phyloP scores from a whole-genome alignment of 805 yeast species.

The Middelhovenomyces tepae region DNA sequence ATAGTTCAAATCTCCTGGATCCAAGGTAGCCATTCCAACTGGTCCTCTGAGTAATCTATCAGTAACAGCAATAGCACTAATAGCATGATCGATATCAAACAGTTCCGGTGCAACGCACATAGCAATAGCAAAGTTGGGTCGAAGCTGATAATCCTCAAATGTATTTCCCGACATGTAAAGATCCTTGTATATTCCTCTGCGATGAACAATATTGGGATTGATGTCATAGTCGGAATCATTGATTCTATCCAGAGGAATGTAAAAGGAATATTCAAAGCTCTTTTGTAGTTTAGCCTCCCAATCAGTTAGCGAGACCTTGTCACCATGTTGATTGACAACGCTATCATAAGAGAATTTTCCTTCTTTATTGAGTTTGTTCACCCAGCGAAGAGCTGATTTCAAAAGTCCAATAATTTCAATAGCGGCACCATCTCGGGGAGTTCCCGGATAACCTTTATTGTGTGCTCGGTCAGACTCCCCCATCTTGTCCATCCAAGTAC shows the following conservation, averaged over 20 bases:
- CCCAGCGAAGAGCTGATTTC: conserved; percentile 78
- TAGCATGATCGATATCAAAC: conserved; percentile 54
- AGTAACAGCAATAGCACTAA: conserved; percentile 58
- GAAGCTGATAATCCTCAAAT: conserved; percentile 85
- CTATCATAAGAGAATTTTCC: conserved; percentile 49
- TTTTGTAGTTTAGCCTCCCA: conserved; percentile 68
- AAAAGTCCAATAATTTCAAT: conserved; percentile 83
- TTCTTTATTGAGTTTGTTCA: conserved; percentile 43
- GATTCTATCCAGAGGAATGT: conserved; percentile 55
- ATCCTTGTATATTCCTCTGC: conserved; percentile 94
- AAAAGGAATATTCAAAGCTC: conserved; percentile 73
- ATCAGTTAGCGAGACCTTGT: conserved; percentile 43
- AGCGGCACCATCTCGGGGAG: conserved; percentile 97
- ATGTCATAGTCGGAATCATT: conserved; percentile 57
- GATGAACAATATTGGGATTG: conserved; percentile 58
- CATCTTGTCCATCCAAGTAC: conserved; percentile 99
- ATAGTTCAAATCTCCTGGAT: conserved; percentile 87
- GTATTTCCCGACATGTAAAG: conserved; percentile 72
- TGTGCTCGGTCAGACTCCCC: conserved; percentile 85
- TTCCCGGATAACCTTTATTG: conserved; percentile 89
- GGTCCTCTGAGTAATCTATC: conserved; percentile 78
- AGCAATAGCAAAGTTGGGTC: conserved; percentile 90
- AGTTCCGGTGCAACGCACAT: conserved; percentile 93
- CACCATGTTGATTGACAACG: conserved; percentile 55
- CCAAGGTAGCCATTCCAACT: conserved; percentile 83